Conservation (phyloP, 345 rosid species). For the Noccaea caerulescens region DNA sequence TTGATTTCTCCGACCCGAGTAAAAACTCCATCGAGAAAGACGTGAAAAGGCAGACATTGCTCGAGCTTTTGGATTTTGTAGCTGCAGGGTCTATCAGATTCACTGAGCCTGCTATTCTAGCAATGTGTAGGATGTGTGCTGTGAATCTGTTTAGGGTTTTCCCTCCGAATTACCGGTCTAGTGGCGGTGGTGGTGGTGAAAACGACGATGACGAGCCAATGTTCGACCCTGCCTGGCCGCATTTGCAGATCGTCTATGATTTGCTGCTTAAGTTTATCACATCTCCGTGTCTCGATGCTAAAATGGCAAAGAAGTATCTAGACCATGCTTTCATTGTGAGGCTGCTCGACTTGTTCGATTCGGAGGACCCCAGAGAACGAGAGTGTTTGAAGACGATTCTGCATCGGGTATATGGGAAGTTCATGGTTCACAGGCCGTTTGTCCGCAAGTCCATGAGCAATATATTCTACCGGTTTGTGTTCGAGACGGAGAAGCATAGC, state of each 20-base stretch:
- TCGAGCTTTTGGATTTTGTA: conserved; percentile 79
- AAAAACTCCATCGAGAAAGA: conserved; percentile 76
- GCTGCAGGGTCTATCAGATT: conserved; percentile 64
- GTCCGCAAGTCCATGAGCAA: conserved; percentile 75
- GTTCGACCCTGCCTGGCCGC: conserved; percentile 92
- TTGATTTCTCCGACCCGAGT: conserved; percentile 75
- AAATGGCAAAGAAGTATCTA: conserved; percentile 75
- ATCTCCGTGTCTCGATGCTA: conserved; percentile 72
- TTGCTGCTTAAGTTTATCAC: conserved; percentile 74
- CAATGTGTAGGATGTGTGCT: conserved; percentile 90
- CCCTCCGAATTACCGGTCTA: conserved; percentile 68
- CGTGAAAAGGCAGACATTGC: conserved; percentile 76
- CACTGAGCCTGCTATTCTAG: conserved; percentile 74
- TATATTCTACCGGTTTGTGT: conserved; percentile 74
- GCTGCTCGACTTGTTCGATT: conserved; percentile 77
- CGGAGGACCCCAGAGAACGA: conserved; percentile 86
- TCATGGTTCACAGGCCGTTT: conserved; percentile 91
- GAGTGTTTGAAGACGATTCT: conserved; percentile 78
- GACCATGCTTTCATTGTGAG: conserved; percentile 82
- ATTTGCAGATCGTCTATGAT: conserved; percentile 84
- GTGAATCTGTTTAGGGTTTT: conserved; percentile 75
- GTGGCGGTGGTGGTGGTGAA: conserved; percentile 56
- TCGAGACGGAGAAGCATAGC: conserved; percentile 79
- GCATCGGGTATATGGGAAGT: conserved; percentile 79
- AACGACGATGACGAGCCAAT: conserved; percentile 74